phyloP scores from a whole-genome alignment of 2,329 filamentous ascomycete genomes.

The Purpureocillium lavendulum region DNA sequence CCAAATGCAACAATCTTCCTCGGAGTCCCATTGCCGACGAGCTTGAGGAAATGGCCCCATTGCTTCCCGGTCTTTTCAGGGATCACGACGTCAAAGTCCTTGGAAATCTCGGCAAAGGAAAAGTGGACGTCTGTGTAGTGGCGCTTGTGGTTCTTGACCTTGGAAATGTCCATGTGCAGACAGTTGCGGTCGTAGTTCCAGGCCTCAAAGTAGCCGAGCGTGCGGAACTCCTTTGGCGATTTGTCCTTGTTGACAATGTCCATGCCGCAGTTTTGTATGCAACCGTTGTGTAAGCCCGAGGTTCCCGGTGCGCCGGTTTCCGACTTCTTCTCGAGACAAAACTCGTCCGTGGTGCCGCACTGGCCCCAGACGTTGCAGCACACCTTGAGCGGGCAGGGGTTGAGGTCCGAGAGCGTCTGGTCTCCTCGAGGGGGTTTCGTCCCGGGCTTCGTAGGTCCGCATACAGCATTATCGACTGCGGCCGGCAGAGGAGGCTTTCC shows the following conservation, averaged over 20 bases:
- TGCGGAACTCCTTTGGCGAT: conserved; percentile 2
- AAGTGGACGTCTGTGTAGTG: conserved; percentile 14
- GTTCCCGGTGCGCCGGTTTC: background rate
- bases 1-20: conserved; percentile 20
- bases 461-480: conserved; percentile 23
- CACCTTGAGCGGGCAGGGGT: conserved; percentile 21
- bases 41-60: too few species aligned
- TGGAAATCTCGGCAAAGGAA: conserved; percentile 20
- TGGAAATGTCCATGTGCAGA: too few species aligned
- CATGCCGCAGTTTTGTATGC: conserved; percentile 17
- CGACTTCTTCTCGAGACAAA: background rate
- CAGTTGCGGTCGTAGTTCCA: conserved; percentile 7
- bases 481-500: conserved; percentile 16
- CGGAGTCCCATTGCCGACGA: conserved; percentile 13
- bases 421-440: conserved; percentile 18
- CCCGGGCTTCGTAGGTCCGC: conserved; percentile 32
- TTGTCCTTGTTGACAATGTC: conserved; percentile 7
- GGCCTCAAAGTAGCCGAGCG: conserved; percentile 14
- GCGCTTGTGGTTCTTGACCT: conserved; percentile 8
- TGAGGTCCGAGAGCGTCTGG: conserved; percentile 9
- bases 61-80: too few species aligned
- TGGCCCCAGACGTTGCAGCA: conserved; percentile 9
- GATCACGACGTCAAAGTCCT: conserved; percentile 9
- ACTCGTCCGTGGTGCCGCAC: conserved; percentile 2
- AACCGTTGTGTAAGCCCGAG: conserved; percentile 1